Evolutionary conservation across 129 eudicot genomes (phyloP), one percentile per base, ranked within the genome.

Genomic region (Glebionis coronaria): DNA sequence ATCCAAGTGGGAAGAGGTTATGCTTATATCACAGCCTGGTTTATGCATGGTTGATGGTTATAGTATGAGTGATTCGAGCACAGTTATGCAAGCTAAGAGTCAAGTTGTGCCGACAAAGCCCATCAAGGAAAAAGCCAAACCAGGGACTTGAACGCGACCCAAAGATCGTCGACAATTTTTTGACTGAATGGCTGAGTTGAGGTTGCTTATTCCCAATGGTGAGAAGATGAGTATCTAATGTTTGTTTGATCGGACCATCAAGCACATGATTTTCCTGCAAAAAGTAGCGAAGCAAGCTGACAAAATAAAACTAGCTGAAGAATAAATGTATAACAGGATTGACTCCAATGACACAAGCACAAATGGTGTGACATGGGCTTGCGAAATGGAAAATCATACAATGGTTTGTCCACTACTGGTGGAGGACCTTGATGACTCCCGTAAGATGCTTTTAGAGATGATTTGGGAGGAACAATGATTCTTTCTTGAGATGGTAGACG

Each of bases 401-500:
- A 76, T 81, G 80, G 66, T 83, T 61, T 88, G 86, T 71, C 98
- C 98, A 0, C 64, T 93, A 65, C 72, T 79, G 54, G 90, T 93
- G 16, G 95, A 89, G 74, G 99, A 93, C 76, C 88, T 86, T 65
- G 71, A 77, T 25, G 45, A 52, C 46, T 85, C 88, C 2, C 92
- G 97, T 16, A 97, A 88, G 53, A 93, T 88, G 95, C 84, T 82
- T 61, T 86, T 93, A 55, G 86, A 89, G 90, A 93, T 89, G 78
- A 73, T 82, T 13, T 88, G 91, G 10, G 93, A 93, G 75, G 99
- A 89, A 61, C 82, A 78, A 10, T 95, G 95, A 42, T 84, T 79
- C 70, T 93, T 86, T 75, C 85, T 93, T 45, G 99, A 93, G 81
- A 86, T 89, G 60, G 88, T 77, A 23, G 87, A 93, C 53, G 70